Percentiles rank a stretch among this genome's conserved stretches.
Conservation (phyloP, 2,329 filamentous ascomycete species). For the Aspergillus calidoustus region DNA sequence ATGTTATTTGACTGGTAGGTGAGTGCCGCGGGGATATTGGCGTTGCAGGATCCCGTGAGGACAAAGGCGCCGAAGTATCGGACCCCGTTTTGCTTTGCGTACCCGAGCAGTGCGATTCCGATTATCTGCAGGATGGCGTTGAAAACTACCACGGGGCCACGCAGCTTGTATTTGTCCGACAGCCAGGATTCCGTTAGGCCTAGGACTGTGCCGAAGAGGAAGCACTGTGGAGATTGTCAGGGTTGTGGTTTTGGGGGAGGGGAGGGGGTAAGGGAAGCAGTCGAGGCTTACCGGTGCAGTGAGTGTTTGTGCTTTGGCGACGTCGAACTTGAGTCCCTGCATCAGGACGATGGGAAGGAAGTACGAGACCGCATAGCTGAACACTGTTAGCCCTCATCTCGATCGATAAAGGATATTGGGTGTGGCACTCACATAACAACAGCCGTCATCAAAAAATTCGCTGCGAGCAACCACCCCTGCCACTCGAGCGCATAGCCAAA, state of each 20-base stretch:
- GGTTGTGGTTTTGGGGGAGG: background rate
- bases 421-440: slow-evolving; percentile 14
- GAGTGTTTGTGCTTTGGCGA: slow-evolving; percentile 24
- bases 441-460: slow-evolving; percentile 17
- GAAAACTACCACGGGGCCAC: slow-evolving; percentile 11
- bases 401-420: no score
- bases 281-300: slow-evolving; percentile 15
- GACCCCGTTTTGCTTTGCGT: slow-evolving; percentile 7
- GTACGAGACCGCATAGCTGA: slow-evolving; percentile 22
- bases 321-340: slow-evolving; percentile 19
- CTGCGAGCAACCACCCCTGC: slow-evolving; percentile 19
- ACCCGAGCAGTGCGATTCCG: slow-evolving; percentile 6
- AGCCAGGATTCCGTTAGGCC: slow-evolving; percentile 12
- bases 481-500: slow-evolving; percentile 18
- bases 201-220: slow-evolving; percentile 10
- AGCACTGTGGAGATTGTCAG: slow-evolving; percentile 1
- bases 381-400: background rate
- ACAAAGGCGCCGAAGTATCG: slow-evolving; percentile 16
- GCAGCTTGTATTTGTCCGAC: slow-evolving; percentile 14
- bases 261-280: background rate
- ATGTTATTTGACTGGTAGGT: slow-evolving; percentile 28
- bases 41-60: slow-evolving; percentile 3
- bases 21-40: slow-evolving; percentile 1
- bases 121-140: slow-evolving; percentile 13
- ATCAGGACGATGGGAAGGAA: slow-evolving; percentile 25